Conservation (phyloP, 345 rosid genomes). For the Iberis pinnata region DNA sequence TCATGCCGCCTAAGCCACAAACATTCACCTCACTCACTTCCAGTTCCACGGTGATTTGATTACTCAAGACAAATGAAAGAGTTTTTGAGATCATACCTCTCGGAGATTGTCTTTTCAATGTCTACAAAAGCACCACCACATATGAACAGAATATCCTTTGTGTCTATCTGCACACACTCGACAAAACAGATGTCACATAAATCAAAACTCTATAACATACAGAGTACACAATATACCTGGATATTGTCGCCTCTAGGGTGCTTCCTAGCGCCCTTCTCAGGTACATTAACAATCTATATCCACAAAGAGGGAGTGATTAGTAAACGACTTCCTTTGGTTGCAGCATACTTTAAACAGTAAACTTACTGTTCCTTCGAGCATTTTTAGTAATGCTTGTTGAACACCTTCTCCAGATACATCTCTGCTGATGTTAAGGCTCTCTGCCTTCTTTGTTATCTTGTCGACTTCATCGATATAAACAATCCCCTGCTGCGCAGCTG, state of each 20-base stretch:
- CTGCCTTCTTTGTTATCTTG: constrained; percentile 99
- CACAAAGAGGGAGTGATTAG: constrained; percentile 9
- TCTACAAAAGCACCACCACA: constrained; percentile 98
- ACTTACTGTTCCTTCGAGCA: constrained; percentile 99
- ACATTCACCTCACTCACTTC: constrained; percentile 11
- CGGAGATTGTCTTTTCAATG: constrained; percentile 96
- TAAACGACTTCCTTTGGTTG: neutral
- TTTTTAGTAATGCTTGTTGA: constrained; percentile 92
- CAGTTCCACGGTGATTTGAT: neutral
- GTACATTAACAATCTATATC: constrained; percentile 88
- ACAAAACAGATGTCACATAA: constrained; percentile 11
- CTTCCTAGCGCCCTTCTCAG: constrained; percentile 97
- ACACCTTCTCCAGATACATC: constrained; percentile 99
- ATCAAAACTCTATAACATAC: constrained; percentile 7
- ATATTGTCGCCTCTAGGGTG: constrained; percentile 99
- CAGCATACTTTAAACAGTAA: constrained; percentile 11
- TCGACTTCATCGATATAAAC: constrained; percentile 98
- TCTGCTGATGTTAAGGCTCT: constrained; percentile 92
- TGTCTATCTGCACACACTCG: constrained; percentile 60
- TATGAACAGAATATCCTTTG: constrained; percentile 96
- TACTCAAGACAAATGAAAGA: neutral
- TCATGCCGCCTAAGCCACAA: constrained; percentile 68
- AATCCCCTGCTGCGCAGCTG: constrained; percentile 99
- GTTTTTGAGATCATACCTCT: constrained; percentile 46
- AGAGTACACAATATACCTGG: constrained; percentile 52